Base-by-base conservation (phyloP, 352 stramenopile species). In the Phytopythium delawarense region DNA sequence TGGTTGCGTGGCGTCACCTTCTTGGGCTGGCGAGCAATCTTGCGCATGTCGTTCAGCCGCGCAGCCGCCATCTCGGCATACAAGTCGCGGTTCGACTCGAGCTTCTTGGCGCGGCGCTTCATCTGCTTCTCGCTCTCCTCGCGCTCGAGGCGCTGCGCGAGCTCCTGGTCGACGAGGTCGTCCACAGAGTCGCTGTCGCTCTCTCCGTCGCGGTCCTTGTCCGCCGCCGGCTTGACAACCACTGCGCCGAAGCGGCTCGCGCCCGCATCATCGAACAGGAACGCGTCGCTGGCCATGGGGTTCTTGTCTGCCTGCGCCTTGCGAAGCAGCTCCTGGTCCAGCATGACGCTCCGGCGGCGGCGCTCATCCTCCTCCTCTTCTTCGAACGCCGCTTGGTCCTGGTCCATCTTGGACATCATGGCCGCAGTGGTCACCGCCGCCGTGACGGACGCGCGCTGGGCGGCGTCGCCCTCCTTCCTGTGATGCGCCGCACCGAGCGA, bases 61-160 rank as follows among this genome's bases (percentile, higher is more conserved):
- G 78, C 78, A 0, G 81, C 81, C 12, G 81, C 77, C 80, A 91
- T 89, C 55, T 89, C 79, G 7, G 81, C 81, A 64, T 88, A 89
- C 62, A 84, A 42, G 57, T 91, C 80, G 28, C 78, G 75, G 59
- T 91, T 91, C 46, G 72, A 83, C 63, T 91, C 81, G 54, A 91
- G 74, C 44, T 91, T 91, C 63, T 86, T 78, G 25, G 71, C 72
- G 20, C 78, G 78, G 20, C 74, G 71, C 42, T 71, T 67, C 67
- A 74, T 70, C 30, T 79, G 69, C 63, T 86, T 87, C 55, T 88
- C 71, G 51, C 81, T 81, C 44, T 86, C 59, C 66, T 86, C 74
- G 20, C 74, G 69, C 13, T 79, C 76, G 28, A 76, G 61, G 1
- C 73, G 72, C 42, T 72, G 76, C 5, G 63, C 66, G 13, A 82